A percentile compares a stretch with the other conserved stretches of the same genome.
Evolutionary conservation across 139 green algal species (phyloP).

Genomic region (Trebouxia sp.): DNA sequence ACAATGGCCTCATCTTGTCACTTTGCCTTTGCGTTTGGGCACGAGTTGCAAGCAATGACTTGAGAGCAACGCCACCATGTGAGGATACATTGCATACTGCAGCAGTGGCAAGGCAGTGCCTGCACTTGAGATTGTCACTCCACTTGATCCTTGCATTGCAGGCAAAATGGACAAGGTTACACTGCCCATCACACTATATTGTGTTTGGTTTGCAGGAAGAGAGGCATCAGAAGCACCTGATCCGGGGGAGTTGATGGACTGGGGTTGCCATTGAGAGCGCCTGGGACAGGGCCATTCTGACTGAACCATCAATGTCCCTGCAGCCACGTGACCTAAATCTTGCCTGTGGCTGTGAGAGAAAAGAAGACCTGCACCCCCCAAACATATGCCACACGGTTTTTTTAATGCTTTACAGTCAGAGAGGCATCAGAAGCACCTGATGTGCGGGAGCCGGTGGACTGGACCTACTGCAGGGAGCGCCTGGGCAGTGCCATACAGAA

Average conservation of each 20-base stretch:
- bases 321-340: too few relatives aligned
- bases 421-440: conserved; percentile 62
- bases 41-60: too few relatives aligned
- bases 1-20: too few relatives aligned
- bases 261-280: conserved; percentile 95
- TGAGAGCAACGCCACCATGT: too few relatives aligned
- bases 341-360: too few relatives aligned
- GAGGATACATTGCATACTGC: too few relatives aligned
- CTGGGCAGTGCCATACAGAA: conserved; percentile 94
- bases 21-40: too few relatives aligned
- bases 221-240: conserved; percentile 62
- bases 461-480: conserved; percentile 95
- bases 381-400: neutral
- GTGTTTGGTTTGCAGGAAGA: conserved; percentile 34
- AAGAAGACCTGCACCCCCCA: neutral
- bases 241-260: conserved; percentile 92
- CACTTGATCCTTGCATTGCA: too few relatives aligned
- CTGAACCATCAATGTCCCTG: conserved; percentile 99
- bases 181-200: too few relatives aligned
- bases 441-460: conserved; percentile 92
- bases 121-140: too few relatives aligned
- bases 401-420: conserved; percentile 35
- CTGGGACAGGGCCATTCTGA: conserved; percentile 92
- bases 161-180: too few relatives aligned
- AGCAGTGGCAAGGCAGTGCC: too few relatives aligned